These are phyloP conservation scores for Porcisia deanei DNA, from an alignment of 208 protist genomes.

Conservation along the genomic window DNA sequence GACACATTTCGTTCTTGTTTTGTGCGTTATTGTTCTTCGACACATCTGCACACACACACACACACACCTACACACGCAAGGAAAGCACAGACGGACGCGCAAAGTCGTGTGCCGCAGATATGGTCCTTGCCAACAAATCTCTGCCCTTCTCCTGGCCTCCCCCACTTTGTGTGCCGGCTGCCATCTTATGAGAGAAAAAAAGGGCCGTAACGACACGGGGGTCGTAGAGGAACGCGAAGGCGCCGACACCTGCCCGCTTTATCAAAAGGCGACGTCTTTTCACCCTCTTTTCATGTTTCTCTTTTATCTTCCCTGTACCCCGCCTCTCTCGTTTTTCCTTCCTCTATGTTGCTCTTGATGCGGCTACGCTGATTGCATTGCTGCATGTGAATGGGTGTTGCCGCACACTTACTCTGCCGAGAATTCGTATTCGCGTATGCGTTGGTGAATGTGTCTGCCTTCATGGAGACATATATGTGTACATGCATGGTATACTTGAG, in stretches of 20 bases:
- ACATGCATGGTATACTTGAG: no score
- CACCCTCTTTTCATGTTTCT: conserved; percentile 2
- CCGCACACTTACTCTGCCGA: no score
- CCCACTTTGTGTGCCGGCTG: background rate
- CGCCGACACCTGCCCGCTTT: background rate
- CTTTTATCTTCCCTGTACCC: conserved; percentile 5
- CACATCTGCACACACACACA: background rate
- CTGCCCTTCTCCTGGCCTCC: background rate
- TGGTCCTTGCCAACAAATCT: background rate
- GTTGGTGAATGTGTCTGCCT: no score
- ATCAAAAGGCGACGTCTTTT: conserved; percentile 1
- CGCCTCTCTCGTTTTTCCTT: background rate
- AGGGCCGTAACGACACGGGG: background rate
- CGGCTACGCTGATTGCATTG: background rate
- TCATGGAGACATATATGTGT: no score
- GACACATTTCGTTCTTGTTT: background rate
- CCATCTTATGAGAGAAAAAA: background rate
- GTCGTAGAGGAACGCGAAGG: background rate
- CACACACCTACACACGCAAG: background rate
- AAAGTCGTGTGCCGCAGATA: background rate
- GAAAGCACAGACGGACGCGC: background rate
- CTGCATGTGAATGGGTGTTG: background rate
- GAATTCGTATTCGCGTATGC: no score
- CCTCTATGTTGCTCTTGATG: no score
- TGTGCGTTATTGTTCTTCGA: background rate